A percentile compares a stretch with the other conserved stretches of the same genome.
Evolutionary conservation across 768 basidiomycete species (phyloP).

Genomic region (Mycena rebaudengoi): DNA sequence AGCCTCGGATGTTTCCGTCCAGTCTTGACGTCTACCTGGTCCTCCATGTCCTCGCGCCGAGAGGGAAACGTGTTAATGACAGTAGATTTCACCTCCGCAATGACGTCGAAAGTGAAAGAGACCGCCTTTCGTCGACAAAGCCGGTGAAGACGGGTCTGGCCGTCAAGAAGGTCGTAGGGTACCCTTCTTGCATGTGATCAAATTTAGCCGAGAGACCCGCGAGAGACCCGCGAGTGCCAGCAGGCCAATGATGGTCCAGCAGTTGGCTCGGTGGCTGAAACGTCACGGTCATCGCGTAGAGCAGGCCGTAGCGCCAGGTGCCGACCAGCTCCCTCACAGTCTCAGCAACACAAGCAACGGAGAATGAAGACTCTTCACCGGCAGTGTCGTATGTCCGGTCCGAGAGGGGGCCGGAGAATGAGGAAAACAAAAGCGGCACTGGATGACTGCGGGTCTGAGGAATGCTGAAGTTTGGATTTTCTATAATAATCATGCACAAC

Average conservation of each 20-base stretch:
- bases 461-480: too few relatives aligned
- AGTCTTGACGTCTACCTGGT: background rate
- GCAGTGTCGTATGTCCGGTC: too few relatives aligned
- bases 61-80: background rate
- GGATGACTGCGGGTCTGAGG: too few relatives aligned
- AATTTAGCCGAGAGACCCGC: background rate
- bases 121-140: background rate
- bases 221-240: background rate
- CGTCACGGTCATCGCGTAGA: too few relatives aligned
- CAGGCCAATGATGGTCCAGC: background rate
- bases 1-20: background rate
- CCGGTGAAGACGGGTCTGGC: background rate
- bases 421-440: too few relatives aligned
- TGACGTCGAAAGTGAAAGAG: background rate
- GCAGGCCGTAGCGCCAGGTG: too few relatives aligned
- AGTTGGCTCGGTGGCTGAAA: too few relatives aligned
- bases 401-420: too few relatives aligned
- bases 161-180: background rate
- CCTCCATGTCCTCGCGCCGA: background rate
- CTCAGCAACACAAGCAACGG: too few relatives aligned
- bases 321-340: too few relatives aligned
- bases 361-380: too few relatives aligned
- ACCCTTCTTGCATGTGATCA: background rate
- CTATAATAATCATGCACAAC: too few relatives aligned
- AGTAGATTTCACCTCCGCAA: background rate